Conservation (phyloP, 179 eudicot species). For the Patellifolia procumbens region DNA sequence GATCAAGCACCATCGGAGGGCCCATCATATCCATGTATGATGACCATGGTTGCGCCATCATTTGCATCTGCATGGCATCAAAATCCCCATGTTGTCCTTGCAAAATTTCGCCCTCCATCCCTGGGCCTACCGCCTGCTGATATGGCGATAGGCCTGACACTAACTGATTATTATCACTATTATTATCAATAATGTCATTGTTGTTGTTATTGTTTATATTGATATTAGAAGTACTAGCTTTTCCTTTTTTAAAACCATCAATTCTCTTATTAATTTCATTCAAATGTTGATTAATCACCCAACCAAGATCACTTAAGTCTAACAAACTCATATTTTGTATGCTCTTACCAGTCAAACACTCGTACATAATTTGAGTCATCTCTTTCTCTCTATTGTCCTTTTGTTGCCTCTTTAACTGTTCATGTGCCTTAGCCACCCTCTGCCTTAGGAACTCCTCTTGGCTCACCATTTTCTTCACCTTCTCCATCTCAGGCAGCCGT, state of each 20-base stretch:
- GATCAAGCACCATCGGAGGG: conserved; percentile 18
- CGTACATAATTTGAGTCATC: conserved; percentile 39
- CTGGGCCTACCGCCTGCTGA: not conserved
- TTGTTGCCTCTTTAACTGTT: conserved; percentile 36
- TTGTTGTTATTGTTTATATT: not conserved
- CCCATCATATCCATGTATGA: conserved; percentile 38
- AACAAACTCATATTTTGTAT: conserved; percentile 32
- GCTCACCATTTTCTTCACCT: conserved; percentile 44
- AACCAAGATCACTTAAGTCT: conserved; percentile 44
- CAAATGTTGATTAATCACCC: conserved; percentile 40
- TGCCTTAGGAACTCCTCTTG: conserved; percentile 41
- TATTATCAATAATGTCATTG: too few relatives aligned
- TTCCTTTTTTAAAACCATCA: conserved; percentile 22
- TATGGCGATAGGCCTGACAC: not conserved
- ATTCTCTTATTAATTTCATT: conserved; percentile 33
- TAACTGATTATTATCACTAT: not conserved
- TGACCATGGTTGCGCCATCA: conserved; percentile 39
- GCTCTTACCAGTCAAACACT: conserved; percentile 30
- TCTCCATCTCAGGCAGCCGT: conserved; percentile 48
- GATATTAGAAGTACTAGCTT: not conserved
- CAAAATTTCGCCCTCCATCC: not conserved
- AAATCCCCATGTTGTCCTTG: conserved; percentile 15
- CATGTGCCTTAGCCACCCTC: conserved; percentile 38
- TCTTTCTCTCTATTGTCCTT: conserved; percentile 47
- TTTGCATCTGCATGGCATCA: conserved; percentile 31